Evolutionary conservation across 306 rosid genomes (phyloP).

Genomic region (Gleditsia sinensis): DNA sequence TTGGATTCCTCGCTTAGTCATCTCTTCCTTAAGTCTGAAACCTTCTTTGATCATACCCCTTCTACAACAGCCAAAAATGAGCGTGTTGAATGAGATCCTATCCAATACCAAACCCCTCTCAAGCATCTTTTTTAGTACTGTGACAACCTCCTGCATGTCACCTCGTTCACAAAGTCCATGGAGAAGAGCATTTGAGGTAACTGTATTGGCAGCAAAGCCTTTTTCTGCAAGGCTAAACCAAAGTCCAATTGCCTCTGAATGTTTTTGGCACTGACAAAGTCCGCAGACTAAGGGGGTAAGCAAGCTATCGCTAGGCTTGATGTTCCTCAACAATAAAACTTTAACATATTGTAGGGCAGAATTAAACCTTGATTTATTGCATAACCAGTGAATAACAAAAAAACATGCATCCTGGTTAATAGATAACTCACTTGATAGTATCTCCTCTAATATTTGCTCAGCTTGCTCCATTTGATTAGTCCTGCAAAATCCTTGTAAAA

Average conservation of each 20-base stretch:
- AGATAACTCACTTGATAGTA: conserved; percentile 43
- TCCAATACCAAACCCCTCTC: conserved; percentile 59
- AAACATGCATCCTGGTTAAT: conserved; percentile 54
- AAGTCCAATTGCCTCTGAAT: conserved; percentile 59
- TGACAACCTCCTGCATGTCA: conserved; percentile 47
- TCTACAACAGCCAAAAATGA: conserved; percentile 65
- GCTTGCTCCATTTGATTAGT: conserved; percentile 56
- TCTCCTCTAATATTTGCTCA: conserved; percentile 44
- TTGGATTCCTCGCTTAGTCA: conserved; percentile 53
- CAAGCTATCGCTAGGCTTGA: conserved; percentile 58
- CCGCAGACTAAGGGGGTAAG: conserved; percentile 62
- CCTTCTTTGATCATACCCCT: conserved; percentile 51
- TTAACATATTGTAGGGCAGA: conserved; percentile 51
- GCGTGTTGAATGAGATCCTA: conserved; percentile 64
- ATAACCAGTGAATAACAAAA: conserved; percentile 51
- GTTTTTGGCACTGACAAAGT: conserved; percentile 61
- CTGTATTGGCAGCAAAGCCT: conserved; percentile 61
- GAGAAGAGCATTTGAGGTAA: conserved; percentile 68
- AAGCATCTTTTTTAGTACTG: conserved; percentile 48
- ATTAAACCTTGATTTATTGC: conserved; percentile 47
- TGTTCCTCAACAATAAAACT: conserved; percentile 49
- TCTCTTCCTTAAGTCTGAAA: conserved; percentile 59
- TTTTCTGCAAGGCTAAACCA: conserved; percentile 65
- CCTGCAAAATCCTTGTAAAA: conserved; percentile 62
- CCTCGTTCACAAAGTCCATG: conserved; percentile 64